Conservation (phyloP, 2,329 filamentous ascomycete genomes). For the Bimuria novae-zelandiae region DNA sequence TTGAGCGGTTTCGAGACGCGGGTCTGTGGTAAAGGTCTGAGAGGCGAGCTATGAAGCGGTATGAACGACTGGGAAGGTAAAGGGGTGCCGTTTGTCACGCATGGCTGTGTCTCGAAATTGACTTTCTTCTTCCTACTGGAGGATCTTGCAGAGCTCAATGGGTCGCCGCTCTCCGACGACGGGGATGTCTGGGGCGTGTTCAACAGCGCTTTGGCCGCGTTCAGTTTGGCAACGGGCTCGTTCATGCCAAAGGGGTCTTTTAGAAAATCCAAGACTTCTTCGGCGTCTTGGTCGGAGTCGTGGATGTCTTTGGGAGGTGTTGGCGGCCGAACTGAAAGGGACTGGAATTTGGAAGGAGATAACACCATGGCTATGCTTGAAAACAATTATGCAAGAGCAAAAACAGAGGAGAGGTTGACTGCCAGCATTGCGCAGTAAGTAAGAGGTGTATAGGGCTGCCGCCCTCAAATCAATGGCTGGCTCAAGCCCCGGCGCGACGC, state of each 20-base stretch:
- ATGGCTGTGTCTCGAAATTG: conserved; percentile 67
- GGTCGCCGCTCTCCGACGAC: conserved; percentile 46
- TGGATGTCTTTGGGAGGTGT: conserved; percentile 59
- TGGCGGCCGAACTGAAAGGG: conserved; percentile 58
- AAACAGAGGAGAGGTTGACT: conserved; percentile 20
- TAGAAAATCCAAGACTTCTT: conserved; percentile 51
- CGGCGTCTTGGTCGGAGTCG: conserved; percentile 40
- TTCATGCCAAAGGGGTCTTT: conserved; percentile 48
- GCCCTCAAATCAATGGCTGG: no score
- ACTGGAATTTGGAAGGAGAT: conserved; percentile 48
- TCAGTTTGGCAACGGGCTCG: conserved; percentile 26
- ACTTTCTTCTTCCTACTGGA: conserved; percentile 52
- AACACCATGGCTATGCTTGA: conserved; percentile 48
- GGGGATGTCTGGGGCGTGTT: conserved; percentile 50
- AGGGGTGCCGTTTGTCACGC: conserved; percentile 58
- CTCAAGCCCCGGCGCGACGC: not conserved
- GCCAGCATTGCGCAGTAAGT: conserved; percentile 32
- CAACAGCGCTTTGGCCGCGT: conserved; percentile 27
- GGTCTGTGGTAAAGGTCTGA: conserved; percentile 54
- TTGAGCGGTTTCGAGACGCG: conserved; percentile 63
- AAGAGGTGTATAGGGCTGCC: conserved; percentile 9
- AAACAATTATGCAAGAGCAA: conserved; percentile 27
- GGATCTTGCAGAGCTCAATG: conserved; percentile 36
- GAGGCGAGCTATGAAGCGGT: conserved; percentile 47
- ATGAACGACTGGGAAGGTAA: conserved; percentile 31